Percentiles rank a stretch among this genome's conserved stretches.
These are phyloP conservation scores for Arthrinium phaeospermum DNA, from an alignment of 2,329 filamentous ascomycete genomes.

Conservation along the genomic window DNA sequence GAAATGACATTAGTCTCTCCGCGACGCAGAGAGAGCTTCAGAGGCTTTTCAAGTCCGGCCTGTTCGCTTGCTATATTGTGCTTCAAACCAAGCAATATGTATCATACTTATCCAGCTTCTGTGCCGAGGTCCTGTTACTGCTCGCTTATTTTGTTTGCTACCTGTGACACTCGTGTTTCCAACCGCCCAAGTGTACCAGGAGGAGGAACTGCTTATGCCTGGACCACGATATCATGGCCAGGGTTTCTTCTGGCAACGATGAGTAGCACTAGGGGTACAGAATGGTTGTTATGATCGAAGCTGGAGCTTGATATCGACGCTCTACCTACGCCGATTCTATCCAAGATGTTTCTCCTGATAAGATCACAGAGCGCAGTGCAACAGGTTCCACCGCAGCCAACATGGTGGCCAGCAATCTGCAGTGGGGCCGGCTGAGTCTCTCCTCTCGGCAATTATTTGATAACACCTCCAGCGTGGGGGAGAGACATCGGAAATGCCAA, in stretches of 20 bases:
- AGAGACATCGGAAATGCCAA: background rate
- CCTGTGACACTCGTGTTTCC: background rate
- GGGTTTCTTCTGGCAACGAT: background rate
- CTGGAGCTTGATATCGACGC: background rate
- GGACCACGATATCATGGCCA: too few relatives aligned
- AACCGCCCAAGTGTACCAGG: background rate
- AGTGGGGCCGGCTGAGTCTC: background rate
- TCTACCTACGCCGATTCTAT: background rate
- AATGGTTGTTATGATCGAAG: background rate
- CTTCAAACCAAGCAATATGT: background rate
- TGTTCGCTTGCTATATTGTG: background rate
- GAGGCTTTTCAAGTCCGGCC: background rate
- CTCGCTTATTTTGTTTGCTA: background rate
- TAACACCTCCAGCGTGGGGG: background rate
- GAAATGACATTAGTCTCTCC: background rate
- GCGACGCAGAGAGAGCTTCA: background rate
- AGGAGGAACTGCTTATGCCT: background rate
- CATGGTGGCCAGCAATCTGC: background rate
- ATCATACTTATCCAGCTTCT: background rate
- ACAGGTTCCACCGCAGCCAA: background rate
- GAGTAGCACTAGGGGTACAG: background rate
- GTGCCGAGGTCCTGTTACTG: background rate
- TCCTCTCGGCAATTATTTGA: background rate
- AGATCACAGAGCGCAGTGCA: background rate
- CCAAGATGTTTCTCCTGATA: background rate